Percentiles rank a stretch among this genome's conserved stretches.
Evolutionary conservation across 345 rosid species (phyloP).

Genomic region (Murraya paniculata): DNA sequence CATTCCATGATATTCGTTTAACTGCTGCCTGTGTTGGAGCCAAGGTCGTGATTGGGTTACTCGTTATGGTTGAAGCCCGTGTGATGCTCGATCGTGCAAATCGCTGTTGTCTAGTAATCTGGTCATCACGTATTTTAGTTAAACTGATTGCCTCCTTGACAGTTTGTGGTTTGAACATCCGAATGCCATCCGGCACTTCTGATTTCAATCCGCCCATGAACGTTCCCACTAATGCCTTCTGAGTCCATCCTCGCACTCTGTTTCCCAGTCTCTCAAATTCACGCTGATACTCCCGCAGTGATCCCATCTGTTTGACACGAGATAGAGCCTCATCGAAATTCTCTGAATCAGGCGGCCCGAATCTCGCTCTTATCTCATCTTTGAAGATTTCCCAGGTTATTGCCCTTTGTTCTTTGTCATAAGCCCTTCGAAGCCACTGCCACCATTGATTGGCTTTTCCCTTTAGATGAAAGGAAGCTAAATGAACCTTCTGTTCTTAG

Average conservation of each 20-base stretch:
- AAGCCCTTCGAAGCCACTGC: neutral
- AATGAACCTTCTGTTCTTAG: neutral
- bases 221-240: neutral
- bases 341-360: neutral
- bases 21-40: too few relatives aligned
- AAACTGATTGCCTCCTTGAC: too few relatives aligned
- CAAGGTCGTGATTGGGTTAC: too few relatives aligned
- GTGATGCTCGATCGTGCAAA: too few relatives aligned
- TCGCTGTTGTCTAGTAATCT: too few relatives aligned
- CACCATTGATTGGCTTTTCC: constrained; percentile 7
- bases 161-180: too few relatives aligned
- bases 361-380: neutral
- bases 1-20: too few relatives aligned
- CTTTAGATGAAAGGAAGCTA: too few relatives aligned
- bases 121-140: too few relatives aligned
- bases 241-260: neutral
- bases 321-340: neutral
- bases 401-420: neutral
- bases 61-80: too few relatives aligned
- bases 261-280: neutral
- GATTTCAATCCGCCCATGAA: neutral
- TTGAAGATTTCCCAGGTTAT: neutral
- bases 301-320: neutral
- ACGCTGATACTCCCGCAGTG: neutral
- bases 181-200: neutral